Percentiles rank a stretch among this genome's conserved stretches.
These are phyloP conservation scores for Gloeostereum incarnatum DNA, from an alignment of 768 basidiomycete species.

Conservation along the genomic window DNA sequence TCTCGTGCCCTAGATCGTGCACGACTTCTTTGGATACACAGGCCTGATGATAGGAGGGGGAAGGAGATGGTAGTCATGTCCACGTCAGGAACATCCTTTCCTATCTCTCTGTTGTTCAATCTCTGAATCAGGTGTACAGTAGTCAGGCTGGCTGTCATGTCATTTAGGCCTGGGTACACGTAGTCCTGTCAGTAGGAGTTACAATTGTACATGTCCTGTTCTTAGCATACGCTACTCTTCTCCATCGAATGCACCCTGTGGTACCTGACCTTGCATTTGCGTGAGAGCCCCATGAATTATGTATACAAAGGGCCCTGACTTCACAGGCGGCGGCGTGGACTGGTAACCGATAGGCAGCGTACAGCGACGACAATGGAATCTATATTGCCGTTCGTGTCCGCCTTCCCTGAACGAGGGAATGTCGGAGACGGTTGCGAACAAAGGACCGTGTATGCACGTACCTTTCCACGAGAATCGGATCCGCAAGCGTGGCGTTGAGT, in stretches of 20 bases:
- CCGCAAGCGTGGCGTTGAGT: slow-evolving; percentile 62
- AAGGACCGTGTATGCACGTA: slow-evolving; percentile 20
- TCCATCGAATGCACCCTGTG: slow-evolving; percentile 72
- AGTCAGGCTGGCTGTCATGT: no score
- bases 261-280: slow-evolving; percentile 83
- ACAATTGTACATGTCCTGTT: no score
- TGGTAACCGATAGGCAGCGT: slow-evolving; percentile 70
- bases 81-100: no score
- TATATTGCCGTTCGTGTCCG: slow-evolving; percentile 70
- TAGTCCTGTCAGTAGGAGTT: no score
- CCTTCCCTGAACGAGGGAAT: slow-evolving; percentile 31
- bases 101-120: no score
- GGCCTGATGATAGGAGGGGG: no score
- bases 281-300: slow-evolving; percentile 76
- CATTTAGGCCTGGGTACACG: no score
- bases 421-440: neutral
- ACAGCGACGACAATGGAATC: slow-evolving; percentile 63
- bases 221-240: slow-evolving; percentile 24
- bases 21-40: neutral
- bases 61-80: no score
- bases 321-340: slow-evolving; percentile 63
- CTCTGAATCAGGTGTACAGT: no score
- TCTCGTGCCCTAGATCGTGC: neutral
- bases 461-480: slow-evolving; percentile 76
- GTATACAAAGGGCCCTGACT: slow-evolving; percentile 73